These are phyloP conservation scores for Lathyrus tuberosus DNA, from an alignment of 306 rosid genomes.

Conservation along the genomic window DNA sequence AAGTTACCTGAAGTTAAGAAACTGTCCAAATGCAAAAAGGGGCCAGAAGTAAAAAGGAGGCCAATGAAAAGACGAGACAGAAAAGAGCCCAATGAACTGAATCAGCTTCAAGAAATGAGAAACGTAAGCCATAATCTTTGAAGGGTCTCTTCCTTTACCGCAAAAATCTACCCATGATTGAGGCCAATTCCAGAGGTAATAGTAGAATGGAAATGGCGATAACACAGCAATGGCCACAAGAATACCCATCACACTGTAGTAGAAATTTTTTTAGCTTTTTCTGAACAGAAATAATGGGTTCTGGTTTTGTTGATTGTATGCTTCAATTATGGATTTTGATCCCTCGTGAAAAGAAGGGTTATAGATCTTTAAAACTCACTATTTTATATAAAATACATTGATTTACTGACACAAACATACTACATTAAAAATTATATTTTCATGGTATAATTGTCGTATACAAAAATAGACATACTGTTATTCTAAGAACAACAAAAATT, in stretches of 20 bases:
- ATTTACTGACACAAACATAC: neutral
- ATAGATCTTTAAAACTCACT: neutral
- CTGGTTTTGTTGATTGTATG: neutral
- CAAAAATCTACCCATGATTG: constrained; percentile 80
- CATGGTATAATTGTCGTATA: too few species aligned
- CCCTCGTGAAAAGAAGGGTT: neutral
- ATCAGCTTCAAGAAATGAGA: constrained; percentile 67
- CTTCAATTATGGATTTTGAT: neutral
- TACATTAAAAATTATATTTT: neutral
- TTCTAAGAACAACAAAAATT: too few species aligned
- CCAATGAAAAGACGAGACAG: constrained; percentile 68
- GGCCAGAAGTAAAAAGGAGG: constrained; percentile 88
- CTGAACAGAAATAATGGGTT: neutral
- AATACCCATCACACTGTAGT: constrained; percentile 45
- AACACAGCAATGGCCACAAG: constrained; percentile 56
- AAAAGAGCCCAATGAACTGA: constrained; percentile 70
- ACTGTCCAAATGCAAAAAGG: constrained; percentile 79
- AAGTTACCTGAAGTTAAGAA: constrained; percentile 73
- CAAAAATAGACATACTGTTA: too few species aligned
- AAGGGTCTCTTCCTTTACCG: constrained; percentile 76
- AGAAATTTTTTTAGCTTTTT: neutral
- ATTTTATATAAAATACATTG: neutral
- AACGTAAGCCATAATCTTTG: constrained; percentile 65
- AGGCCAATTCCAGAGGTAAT: constrained; percentile 66
- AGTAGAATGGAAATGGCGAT: constrained; percentile 79